Percentiles rank a stretch among this genome's conserved stretches.
Evolutionary conservation across 1,284 basidiomycete genomes (phyloP).

Genomic region (Fistulinella staudtii): DNA sequence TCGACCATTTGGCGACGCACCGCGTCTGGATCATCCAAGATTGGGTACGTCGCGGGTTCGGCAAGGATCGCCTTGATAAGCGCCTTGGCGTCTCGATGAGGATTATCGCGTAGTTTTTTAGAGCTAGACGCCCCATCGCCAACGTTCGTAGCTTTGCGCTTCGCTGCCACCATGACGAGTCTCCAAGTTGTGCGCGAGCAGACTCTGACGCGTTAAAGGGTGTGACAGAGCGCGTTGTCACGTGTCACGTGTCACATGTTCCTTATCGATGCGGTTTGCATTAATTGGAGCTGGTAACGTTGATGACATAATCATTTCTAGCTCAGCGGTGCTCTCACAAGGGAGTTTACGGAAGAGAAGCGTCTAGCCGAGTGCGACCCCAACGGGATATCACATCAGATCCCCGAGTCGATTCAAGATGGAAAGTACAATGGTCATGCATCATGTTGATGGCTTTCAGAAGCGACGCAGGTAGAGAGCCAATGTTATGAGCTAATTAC

Average conservation of each 20-base stretch:
- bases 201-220: slow-evolving; percentile 6
- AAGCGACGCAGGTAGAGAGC: no score
- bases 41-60: slow-evolving; percentile 32
- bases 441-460: no score
- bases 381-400: no score
- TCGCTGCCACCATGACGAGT: slow-evolving; percentile 25
- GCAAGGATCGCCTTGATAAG: slow-evolving; percentile 38
- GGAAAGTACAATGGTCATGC: no score
- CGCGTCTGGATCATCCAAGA: slow-evolving; percentile 35
- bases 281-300: no score
- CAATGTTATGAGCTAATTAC: no score
- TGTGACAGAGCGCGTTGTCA: slow-evolving; percentile 25
- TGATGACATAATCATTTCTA: not conserved
- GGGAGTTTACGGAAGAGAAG: no score
- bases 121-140: slow-evolving; percentile 9
- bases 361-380: no score
- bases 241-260: no score
- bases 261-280: no score
- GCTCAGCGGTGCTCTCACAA: no score
- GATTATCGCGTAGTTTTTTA: slow-evolving; percentile 32
- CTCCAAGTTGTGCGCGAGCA: not conserved
- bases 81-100: slow-evolving; percentile 34
- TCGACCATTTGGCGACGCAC: slow-evolving; percentile 33
- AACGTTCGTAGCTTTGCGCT: slow-evolving; percentile 38
- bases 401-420: no score